These are phyloP conservation scores for Penicillium maclennaniae DNA, from an alignment of 495 filamentous ascomycete genomes.

Conservation along the genomic window DNA sequence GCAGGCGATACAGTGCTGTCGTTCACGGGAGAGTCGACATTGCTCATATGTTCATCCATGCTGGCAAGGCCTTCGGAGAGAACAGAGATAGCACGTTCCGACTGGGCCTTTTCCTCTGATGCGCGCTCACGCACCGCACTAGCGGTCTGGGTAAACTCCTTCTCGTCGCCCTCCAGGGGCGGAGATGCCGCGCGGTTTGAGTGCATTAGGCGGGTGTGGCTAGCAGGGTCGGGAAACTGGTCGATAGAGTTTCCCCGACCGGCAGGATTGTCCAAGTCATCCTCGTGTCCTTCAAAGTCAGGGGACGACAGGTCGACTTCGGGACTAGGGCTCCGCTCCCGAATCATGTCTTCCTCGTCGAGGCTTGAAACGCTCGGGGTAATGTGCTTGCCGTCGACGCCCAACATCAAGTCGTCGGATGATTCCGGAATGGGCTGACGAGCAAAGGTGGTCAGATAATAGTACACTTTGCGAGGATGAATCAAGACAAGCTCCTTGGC, in stretches of 20 bases:
- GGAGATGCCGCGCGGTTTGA: slow-evolving; percentile 73
- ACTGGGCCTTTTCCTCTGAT: slow-evolving; percentile 48
- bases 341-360: slow-evolving; percentile 64
- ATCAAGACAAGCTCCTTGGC: slow-evolving; percentile 89
- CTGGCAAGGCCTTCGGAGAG: slow-evolving; percentile 36
- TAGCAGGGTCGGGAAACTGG: slow-evolving; percentile 28
- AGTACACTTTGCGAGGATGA: slow-evolving; percentile 93
- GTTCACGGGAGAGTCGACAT: slow-evolving; percentile 33
- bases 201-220: slow-evolving; percentile 47
- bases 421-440: slow-evolving; percentile 80
- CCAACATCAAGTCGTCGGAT: slow-evolving; percentile 49
- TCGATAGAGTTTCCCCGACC: slow-evolving; percentile 51
- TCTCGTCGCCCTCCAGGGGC: slow-evolving; percentile 90
- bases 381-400: slow-evolving; percentile 51
- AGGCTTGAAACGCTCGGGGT: slow-evolving; percentile 83
- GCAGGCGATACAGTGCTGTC: slow-evolving; percentile 33
- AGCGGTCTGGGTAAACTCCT: slow-evolving; percentile 94
- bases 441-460: slow-evolving; percentile 81
- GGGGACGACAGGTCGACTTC: slow-evolving; percentile 89
- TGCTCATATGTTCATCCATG: slow-evolving; percentile 31
- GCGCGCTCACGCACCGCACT: slow-evolving; percentile 76
- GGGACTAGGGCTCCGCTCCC: slow-evolving; percentile 78
- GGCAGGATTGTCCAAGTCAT: slow-evolving; percentile 39
- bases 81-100: slow-evolving; percentile 28
- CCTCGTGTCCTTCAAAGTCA: slow-evolving; percentile 70